A percentile compares a stretch with the other conserved stretches of the same genome.
Evolutionary conservation across 2,329 filamentous ascomycete species (phyloP).

Genomic region (Paecilomyces niveus): DNA sequence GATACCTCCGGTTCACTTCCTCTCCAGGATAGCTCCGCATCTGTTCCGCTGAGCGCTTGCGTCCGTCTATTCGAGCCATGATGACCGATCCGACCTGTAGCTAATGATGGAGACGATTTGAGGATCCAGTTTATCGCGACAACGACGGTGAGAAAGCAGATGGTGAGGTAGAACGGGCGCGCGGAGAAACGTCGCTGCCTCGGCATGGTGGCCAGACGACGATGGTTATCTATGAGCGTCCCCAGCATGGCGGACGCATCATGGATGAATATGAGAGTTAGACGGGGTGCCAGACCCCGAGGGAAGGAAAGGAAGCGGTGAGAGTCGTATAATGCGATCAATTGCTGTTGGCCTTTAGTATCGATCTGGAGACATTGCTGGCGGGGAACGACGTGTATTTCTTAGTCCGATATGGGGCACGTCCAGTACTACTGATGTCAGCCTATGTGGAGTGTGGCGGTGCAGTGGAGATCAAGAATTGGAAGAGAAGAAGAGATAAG

Average conservation of each 20-base stretch:
- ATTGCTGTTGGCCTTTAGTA: neutral
- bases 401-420: neutral
- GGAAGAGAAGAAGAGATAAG: slow-evolving; percentile 1
- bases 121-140: slow-evolving; percentile 22
- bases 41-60: neutral
- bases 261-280: slow-evolving; percentile 9
- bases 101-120: slow-evolving; percentile 1
- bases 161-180: slow-evolving; percentile 40
- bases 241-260: slow-evolving; percentile 23
- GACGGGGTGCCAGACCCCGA: neutral
- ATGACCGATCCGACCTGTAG: neutral
- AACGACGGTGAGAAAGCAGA: slow-evolving; percentile 31
- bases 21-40: neutral
- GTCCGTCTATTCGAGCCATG: neutral
- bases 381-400: neutral
- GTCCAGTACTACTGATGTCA: slow-evolving; percentile 15
- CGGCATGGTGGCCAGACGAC: slow-evolving; percentile 13
- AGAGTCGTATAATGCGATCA: neutral
- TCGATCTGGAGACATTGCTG: neutral
- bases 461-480: slow-evolving; percentile 1
- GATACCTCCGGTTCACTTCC: slow-evolving; percentile 3
- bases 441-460: slow-evolving; percentile 13
- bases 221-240: slow-evolving; percentile 13
- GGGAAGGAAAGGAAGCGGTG: neutral
- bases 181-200: slow-evolving; percentile 31